These are phyloP conservation scores for Talaromyces thailandensis DNA, from an alignment of 495 filamentous ascomycete genomes.

Conservation along the genomic window DNA sequence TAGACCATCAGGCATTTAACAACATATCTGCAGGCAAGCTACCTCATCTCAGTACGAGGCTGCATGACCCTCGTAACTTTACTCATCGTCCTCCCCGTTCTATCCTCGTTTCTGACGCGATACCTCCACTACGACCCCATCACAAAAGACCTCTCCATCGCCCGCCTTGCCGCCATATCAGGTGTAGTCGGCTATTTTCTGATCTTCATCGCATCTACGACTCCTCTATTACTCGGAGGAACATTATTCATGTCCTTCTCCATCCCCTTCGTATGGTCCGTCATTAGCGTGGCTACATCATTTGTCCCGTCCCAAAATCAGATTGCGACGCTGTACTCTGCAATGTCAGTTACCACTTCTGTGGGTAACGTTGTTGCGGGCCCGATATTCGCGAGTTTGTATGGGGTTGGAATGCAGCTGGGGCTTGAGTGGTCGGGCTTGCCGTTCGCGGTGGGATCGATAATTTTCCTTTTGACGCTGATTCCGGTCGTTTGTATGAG, in stretches of 20 bases:
- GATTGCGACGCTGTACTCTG: constrained; percentile 25
- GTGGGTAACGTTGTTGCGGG: constrained; percentile 23
- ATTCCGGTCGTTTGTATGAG: not conserved
- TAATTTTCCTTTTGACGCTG: not conserved
- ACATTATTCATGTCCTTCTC: constrained; percentile 24
- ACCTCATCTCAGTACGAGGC: constrained; percentile 31
- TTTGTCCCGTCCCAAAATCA: constrained; percentile 22
- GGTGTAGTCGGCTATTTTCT: constrained; percentile 18
- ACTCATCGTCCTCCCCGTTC: constrained; percentile 21
- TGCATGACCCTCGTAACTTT: constrained; percentile 19
- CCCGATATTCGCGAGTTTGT: constrained; percentile 26
- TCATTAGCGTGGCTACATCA: constrained; percentile 25
- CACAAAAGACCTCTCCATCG: constrained; percentile 21
- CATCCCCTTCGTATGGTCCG: constrained; percentile 20
- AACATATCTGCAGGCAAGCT: constrained; percentile 19
- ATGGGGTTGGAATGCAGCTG: constrained; percentile 27
- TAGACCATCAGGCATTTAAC: not conserved
- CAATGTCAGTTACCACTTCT: constrained; percentile 22
- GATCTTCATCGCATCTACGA: constrained; percentile 18
- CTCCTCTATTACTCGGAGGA: constrained; percentile 21
- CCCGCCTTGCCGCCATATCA: constrained; percentile 11
- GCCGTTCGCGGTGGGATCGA: constrained; percentile 10
- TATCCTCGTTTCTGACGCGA: constrained; percentile 14
- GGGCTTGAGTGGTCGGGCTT: constrained; percentile 25
- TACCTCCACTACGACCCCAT: constrained; percentile 20